Evolutionary conservation across 1,284 basidiomycete genomes (phyloP), one percentile per base, ranked within the genome.

Genomic region (Ganoderma meredithae): DNA sequence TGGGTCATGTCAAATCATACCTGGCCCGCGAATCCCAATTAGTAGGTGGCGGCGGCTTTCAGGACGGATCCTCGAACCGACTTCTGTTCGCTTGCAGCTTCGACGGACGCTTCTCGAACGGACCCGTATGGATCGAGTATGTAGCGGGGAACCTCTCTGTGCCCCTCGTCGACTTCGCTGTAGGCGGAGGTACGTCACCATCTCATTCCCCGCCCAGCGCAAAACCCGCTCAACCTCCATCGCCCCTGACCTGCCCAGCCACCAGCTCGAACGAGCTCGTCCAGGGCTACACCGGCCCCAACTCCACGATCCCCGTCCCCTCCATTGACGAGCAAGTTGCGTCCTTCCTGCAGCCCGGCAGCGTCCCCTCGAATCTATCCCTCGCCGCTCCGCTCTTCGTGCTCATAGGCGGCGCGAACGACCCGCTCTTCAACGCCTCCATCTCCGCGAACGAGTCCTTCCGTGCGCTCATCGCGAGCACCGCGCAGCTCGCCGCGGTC

Each of bases 351-450:
- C 12, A 36, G 13, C 4, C 19, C 2, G 36, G 56, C 44, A 22
- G 44, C 44, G n/a, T 62, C 0, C 49, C 66, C 1, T 44, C 62
- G 6, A 55, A 60, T 40, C 17, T 60, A 19, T 55, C 56, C 9
- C 58, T 64, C 47, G 44, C 43, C 4, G 19, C 31, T 19, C 62
- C 66, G 25, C 66, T 67, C 44, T 67, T 67, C 62, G 62, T 64
- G 47, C 66, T 67, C 58, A 25, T 60, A 17, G 66, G 62, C 44
- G 66, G 66, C 47, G 56, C 56, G 17, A 67, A 67, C 66, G 66
- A 67, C 62, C 36, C 56, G 12, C 22, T 67, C 58, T 63, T 64
- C 62, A 60, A 67, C 49, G n/a, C 39, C 25, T 64, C 53, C 66
- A 22, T 64, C 19, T 61, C 62, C 25, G 66, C 62, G 3, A 39